phyloP scores from a whole-genome alignment of 306 rosid genomes.

The Trichosanthes cucumerina region DNA sequence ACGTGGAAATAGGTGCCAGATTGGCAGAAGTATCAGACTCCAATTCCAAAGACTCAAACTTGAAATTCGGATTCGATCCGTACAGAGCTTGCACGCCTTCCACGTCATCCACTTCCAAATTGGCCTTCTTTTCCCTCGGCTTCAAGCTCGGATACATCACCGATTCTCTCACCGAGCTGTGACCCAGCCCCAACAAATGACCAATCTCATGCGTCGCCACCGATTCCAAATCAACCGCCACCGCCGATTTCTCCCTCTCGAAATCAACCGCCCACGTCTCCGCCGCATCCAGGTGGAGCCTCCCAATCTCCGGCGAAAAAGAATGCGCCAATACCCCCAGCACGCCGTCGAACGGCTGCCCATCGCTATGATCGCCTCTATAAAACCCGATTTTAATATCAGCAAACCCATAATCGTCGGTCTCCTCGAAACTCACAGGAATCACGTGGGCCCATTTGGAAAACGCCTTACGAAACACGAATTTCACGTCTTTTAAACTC shows the following conservation, averaged over 20 bases:
- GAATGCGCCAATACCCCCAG: constrained; percentile 79
- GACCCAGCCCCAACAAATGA: constrained; percentile 71
- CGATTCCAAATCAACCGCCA: constrained; percentile 75
- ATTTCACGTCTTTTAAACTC: constrained; percentile 28
- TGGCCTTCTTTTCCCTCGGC: constrained; percentile 54
- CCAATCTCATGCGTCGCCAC: constrained; percentile 86
- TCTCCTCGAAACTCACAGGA: constrained; percentile 52
- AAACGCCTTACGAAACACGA: constrained; percentile 38
- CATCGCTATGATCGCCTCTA: constrained; percentile 71
- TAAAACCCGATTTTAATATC: constrained; percentile 66
- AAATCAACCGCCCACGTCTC: constrained; percentile 79
- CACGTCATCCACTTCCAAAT: constrained; percentile 53
- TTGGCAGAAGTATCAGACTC: constrained; percentile 50
- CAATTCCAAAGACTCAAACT: constrained; percentile 18
- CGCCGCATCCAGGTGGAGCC: constrained; percentile 74
- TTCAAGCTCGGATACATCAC: constrained; percentile 78
- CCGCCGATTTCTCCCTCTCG: constrained; percentile 27
- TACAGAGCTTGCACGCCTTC: constrained; percentile 69
- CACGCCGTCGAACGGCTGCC: constrained; percentile 74
- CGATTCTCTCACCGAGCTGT: constrained; percentile 48
- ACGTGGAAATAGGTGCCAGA: constrained; percentile 16
- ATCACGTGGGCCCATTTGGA: constrained; percentile 53
- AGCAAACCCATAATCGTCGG: constrained; percentile 30
- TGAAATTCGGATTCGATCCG: constrained; percentile 66
- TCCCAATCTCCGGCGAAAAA: constrained; percentile 63